Conservation (phyloP, 768 basidiomycete genomes). For the Boletus insuetus region DNA sequence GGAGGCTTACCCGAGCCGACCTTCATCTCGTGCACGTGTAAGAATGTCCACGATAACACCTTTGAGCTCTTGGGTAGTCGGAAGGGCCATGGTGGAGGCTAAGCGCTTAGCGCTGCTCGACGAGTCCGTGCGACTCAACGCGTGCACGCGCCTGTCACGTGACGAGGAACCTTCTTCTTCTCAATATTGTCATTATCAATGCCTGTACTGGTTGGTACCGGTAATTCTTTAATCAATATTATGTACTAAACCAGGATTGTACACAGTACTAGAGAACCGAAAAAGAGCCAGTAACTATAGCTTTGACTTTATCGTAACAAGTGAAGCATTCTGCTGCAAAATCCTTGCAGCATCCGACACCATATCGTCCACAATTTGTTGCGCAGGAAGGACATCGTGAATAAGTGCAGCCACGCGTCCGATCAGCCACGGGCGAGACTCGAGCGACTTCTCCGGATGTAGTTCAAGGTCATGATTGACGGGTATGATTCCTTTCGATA, state of each 20-base stretch:
- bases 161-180: too few relatives aligned
- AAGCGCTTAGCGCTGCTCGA: background rate
- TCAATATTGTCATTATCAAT: too few relatives aligned
- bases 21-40: slow-evolving; percentile 20
- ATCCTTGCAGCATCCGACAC: slow-evolving; percentile 53
- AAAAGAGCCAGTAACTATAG: slow-evolving; percentile 32
- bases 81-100: slow-evolving; percentile 9
- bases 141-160: slow-evolving; percentile 11
- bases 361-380: slow-evolving; percentile 83
- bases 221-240: too few relatives aligned
- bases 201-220: too few relatives aligned
- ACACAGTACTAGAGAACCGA: too few relatives aligned
- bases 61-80: slow-evolving; percentile 15
- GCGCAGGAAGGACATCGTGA: slow-evolving; percentile 75
- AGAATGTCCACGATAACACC: slow-evolving; percentile 21
- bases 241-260: too few relatives aligned
- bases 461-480: slow-evolving; percentile 65
- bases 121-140: background rate
- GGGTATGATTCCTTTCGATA: slow-evolving; percentile 81
- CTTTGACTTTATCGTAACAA: slow-evolving; percentile 47
- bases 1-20: slow-evolving; percentile 16
- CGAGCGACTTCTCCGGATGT: slow-evolving; percentile 76
- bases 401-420: slow-evolving; percentile 77
- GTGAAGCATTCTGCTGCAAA: slow-evolving; percentile 39
- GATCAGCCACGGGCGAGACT: slow-evolving; percentile 74